Percentiles rank a stretch among this genome's conserved stretches.
Evolutionary conservation across 805 yeast genomes (phyloP).

Genomic region (Cyberlindnera xishuangbannaensis): DNA sequence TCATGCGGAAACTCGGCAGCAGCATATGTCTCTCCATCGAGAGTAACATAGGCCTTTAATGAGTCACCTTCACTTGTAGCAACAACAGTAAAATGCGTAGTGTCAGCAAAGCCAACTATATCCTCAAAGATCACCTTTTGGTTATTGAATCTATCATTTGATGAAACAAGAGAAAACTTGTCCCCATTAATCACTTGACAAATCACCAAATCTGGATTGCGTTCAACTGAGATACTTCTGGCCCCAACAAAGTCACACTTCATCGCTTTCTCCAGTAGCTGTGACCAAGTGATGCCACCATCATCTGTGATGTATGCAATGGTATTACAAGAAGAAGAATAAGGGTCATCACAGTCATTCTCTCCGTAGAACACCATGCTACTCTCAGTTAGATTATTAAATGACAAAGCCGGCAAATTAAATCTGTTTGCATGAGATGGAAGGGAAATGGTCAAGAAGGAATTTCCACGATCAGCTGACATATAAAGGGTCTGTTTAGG

Average conservation of each 20-base stretch:
- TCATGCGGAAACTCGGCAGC: constrained; percentile 72
- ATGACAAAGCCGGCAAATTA: constrained; percentile 45
- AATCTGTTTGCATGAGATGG: constrained; percentile 42
- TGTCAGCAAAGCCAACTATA: constrained; percentile 69
- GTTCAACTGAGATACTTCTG: constrained; percentile 33
- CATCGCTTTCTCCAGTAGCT: constrained; percentile 43
- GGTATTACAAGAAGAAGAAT: constrained; percentile 38
- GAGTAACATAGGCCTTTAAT: constrained; percentile 65
- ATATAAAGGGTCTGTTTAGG: constrained; percentile 32
- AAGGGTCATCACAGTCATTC: constrained; percentile 38
- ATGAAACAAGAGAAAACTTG: constrained; percentile 26
- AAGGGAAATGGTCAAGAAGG: constrained; percentile 32
- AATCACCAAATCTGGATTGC: constrained; percentile 46
- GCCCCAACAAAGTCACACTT: constrained; percentile 63
- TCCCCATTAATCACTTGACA: constrained; percentile 47
- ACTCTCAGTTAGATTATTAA: constrained; percentile 47
- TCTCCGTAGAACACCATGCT: constrained; percentile 67
- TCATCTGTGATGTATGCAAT: constrained; percentile 58
- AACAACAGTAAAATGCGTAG: constrained; percentile 65
- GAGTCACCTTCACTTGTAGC: constrained; percentile 52
- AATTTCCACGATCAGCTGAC: constrained; percentile 61
- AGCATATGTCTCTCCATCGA: constrained; percentile 75
- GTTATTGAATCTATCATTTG: constrained; percentile 18
- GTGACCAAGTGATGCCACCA: constrained; percentile 57
- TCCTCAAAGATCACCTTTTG: constrained; percentile 43